Conservation (phyloP, 306 rosid species). For the Vigna reflexopilosa region DNA sequence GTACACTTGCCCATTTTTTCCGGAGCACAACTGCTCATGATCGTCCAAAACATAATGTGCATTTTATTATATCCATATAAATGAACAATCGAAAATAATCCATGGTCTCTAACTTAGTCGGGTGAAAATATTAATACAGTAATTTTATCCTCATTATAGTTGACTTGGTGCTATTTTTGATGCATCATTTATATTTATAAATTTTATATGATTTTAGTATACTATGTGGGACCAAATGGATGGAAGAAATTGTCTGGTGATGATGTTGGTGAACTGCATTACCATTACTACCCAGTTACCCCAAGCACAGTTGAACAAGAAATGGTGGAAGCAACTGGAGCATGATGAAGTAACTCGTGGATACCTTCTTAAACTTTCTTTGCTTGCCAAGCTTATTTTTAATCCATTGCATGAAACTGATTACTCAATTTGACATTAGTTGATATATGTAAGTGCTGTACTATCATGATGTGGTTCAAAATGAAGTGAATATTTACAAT, state of each 20-base stretch:
- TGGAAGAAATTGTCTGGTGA: conserved; percentile 94
- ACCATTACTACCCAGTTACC: conserved; percentile 70
- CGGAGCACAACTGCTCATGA: background rate
- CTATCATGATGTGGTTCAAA: conserved; percentile 15
- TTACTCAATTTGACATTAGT: conserved; percentile 28
- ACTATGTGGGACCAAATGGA: conserved; percentile 81
- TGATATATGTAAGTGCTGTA: conserved; percentile 29
- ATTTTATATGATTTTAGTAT: conserved; percentile 55
- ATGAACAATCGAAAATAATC: conserved; percentile 19
- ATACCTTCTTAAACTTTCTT: conserved; percentile 9
- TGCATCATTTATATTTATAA: conserved; percentile 22
- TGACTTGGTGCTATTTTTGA: background rate
- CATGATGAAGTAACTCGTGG: conserved; percentile 44
- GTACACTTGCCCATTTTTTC: background rate
- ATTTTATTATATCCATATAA: background rate
- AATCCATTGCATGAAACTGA: conserved; percentile 39
- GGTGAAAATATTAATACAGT: conserved; percentile 7
- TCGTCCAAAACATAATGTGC: background rate
- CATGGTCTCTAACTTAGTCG: conserved; percentile 25
- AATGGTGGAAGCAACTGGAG: conserved; percentile 83
- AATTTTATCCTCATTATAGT: background rate
- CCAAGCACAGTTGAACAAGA: conserved; percentile 89
- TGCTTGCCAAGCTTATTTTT: conserved; percentile 30
- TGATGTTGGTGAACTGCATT: conserved; percentile 91
- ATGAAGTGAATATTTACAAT: conserved; percentile 29